A percentile compares a stretch with the other conserved stretches of the same genome.
Evolutionary conservation across 345 rosid genomes (phyloP).

Genomic region (Populus nigra): DNA sequence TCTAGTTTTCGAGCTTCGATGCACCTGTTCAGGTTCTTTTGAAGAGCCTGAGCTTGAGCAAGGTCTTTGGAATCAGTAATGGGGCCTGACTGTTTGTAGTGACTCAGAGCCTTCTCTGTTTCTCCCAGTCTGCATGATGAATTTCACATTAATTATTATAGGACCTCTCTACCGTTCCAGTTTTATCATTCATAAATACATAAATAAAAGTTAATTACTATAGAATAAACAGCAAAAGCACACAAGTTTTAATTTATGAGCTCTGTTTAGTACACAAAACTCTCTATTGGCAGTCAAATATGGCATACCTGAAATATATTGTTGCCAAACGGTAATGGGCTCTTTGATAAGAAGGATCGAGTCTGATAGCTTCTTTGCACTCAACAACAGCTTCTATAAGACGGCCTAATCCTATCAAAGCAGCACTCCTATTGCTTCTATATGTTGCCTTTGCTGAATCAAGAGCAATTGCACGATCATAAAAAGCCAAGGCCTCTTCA

Average conservation of each 20-base stretch:
- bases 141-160: background rate
- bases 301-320: constrained; percentile 48
- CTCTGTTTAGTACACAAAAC: background rate
- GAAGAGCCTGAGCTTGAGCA: constrained; percentile 46
- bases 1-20: constrained; percentile 38
- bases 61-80: constrained; percentile 33
- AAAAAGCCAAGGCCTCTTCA: constrained; percentile 67
- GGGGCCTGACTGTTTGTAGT: constrained; percentile 44
- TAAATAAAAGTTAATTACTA: background rate
- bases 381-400: constrained; percentile 64
- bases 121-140: constrained; percentile 55
- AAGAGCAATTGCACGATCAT: constrained; percentile 67
- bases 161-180: too few relatives aligned
- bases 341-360: constrained; percentile 60
- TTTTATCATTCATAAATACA: too few relatives aligned
- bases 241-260: background rate
- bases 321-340: constrained; percentile 72
- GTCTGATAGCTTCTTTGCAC: constrained; percentile 68
- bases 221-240: background rate
- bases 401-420: constrained; percentile 78
- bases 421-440: constrained; percentile 78
- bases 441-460: constrained; percentile 67
- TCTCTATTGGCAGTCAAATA: background rate
- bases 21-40: constrained; percentile 41
- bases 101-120: constrained; percentile 56